Percentiles rank a stretch among this genome's conserved stretches.
These are phyloP conservation scores for Lunasporangiospora selenospora DNA, from an alignment of 192 early-diverging fungal genomes.

Conservation along the genomic window DNA sequence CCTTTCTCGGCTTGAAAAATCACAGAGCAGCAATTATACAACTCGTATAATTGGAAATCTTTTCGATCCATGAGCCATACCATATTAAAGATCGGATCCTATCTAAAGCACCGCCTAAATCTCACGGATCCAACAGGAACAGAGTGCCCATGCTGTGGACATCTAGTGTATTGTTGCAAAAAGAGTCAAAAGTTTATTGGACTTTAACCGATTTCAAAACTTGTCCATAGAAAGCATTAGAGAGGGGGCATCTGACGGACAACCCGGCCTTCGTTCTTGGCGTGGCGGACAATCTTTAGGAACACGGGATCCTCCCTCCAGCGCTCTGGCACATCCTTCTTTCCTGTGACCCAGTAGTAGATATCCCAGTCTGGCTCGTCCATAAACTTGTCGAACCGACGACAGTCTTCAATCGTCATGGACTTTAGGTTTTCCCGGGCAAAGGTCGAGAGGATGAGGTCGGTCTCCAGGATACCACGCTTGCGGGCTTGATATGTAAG, in stretches of 20 bases:
- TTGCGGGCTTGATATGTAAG: conserved; percentile 90
- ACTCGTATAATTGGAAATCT: too few species aligned
- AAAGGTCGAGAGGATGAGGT: conserved; percentile 91
- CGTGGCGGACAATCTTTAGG: conserved; percentile 73
- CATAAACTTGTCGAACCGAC: conserved; percentile 82
- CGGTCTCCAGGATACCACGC: conserved; percentile 93
- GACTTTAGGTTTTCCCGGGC: conserved; percentile 65
- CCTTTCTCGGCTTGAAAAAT: too few species aligned
- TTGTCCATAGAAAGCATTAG: conserved; percentile 44
- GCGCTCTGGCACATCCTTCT: conserved; percentile 66
- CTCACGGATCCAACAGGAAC: neutral
- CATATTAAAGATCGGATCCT: too few species aligned
- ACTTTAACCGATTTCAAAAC: conserved; percentile 39
- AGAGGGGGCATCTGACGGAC: conserved; percentile 89
- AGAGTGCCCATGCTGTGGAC: neutral
- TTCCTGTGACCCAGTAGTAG: conserved; percentile 87
- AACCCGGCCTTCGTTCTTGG: conserved; percentile 75
- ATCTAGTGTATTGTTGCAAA: neutral
- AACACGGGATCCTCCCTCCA: conserved; percentile 60
- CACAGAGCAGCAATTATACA: too few species aligned
- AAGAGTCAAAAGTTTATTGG: neutral
- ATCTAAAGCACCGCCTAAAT: too few species aligned
- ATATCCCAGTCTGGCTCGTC: conserved; percentile 97
- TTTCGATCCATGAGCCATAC: too few species aligned
- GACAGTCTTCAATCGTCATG: conserved; percentile 65